phyloP scores from a whole-genome alignment of 202 grass and related monocot genomes.

The Bolboschoenoplectus hybrid region DNA sequence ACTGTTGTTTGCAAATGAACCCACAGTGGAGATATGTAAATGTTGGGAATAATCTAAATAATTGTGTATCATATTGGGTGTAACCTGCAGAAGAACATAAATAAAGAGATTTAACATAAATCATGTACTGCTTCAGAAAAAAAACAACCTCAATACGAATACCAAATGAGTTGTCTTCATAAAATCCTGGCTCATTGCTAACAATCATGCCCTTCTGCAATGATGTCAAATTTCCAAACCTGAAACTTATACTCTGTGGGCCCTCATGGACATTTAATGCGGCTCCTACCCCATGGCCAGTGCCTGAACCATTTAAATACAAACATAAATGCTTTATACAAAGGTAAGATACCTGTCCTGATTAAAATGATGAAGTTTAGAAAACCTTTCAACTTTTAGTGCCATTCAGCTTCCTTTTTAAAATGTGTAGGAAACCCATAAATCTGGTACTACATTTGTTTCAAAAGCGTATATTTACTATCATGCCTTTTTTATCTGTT shows the following conservation, averaged over 20 bases:
- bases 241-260: constrained; percentile 95
- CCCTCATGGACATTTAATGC: constrained; percentile 95
- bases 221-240: constrained; percentile 79
- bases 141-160: constrained; percentile 86
- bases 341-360: background rate
- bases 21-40: background rate
- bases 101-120: background rate
- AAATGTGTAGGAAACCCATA: constrained; percentile 2
- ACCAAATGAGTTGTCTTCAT: constrained; percentile 92
- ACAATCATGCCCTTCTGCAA: constrained; percentile 96
- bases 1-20: background rate
- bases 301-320: constrained; percentile 56
- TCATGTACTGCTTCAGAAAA: background rate
- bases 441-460: background rate
- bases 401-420: background rate
- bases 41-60: background rate
- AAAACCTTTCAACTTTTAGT: background rate
- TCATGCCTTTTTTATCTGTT: background rate
- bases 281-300: constrained; percentile 96
- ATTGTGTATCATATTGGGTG: background rate
- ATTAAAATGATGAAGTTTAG: background rate
- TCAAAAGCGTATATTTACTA: constrained; percentile 21
- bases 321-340: constrained; percentile 42
- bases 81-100: constrained; percentile 4
- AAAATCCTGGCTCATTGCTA: constrained; percentile 97